Conservation (phyloP, 2,329 filamentous ascomycete species). For the Hymenoscyphus occultus region DNA sequence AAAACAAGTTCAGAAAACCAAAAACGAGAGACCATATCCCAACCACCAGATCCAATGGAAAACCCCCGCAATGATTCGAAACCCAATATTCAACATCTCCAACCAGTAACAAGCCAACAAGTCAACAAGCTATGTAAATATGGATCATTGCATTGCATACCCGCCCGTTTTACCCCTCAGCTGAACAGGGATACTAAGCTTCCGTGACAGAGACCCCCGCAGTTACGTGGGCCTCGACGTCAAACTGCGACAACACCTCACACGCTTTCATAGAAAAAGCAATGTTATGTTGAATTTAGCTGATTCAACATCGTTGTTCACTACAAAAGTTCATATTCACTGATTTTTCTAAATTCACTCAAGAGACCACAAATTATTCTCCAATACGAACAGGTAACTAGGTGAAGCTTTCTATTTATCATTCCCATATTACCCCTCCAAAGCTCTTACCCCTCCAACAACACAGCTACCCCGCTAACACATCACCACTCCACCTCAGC, state of each 20-base stretch:
- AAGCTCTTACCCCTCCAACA: background rate
- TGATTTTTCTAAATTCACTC: background rate
- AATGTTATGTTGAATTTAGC: background rate
- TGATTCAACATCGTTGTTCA: no score
- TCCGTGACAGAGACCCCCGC: background rate
- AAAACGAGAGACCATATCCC: no score
- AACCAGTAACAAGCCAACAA: no score
- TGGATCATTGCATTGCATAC: background rate
- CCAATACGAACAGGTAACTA: background rate
- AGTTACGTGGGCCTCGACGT: slow-evolving; percentile 1
- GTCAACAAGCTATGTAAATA: background rate
- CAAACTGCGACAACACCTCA: background rate
- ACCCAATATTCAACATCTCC: no score
- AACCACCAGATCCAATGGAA: no score
- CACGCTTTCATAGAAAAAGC: background rate
- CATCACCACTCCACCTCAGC: background rate
- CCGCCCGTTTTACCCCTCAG: background rate
- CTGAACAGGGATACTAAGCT: background rate
- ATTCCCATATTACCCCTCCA: background rate
- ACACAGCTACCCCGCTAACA: background rate
- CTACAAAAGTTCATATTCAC: background rate
- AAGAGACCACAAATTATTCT: background rate
- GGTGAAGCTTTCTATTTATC: background rate
- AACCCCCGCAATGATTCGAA: no score
- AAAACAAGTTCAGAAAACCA: no score